Conservation (phyloP, 2,329 filamentous ascomycete genomes). For the Neopestalotiopsis sp. region DNA sequence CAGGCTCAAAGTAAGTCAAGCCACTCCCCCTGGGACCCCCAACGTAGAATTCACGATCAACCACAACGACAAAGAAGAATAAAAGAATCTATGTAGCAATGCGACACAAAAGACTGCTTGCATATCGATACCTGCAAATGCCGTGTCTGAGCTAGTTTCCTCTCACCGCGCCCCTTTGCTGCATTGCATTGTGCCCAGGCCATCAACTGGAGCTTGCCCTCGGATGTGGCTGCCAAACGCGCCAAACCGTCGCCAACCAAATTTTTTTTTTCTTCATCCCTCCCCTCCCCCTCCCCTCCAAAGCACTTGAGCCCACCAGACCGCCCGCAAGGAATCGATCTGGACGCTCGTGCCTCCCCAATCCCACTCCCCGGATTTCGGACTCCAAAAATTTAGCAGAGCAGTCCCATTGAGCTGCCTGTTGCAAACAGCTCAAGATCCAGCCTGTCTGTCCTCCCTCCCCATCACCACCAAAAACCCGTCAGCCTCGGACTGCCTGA, state of each 20-base stretch:
- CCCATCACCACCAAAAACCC: conserved; percentile 6
- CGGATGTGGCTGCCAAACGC: neutral
- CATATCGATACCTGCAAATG: too few relatives aligned
- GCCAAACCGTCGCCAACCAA: neutral
- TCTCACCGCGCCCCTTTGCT: too few relatives aligned
- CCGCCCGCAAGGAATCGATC: neutral
- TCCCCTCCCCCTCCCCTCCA: neutral
- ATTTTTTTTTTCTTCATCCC: neutral
- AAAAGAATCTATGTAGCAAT: neutral
- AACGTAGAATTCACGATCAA: neutral
- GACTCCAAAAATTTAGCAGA: conserved; percentile 7
- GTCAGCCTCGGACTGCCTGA: neutral
- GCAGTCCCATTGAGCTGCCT: neutral
- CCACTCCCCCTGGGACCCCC: too few relatives aligned
- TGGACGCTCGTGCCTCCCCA: conserved; percentile 11
- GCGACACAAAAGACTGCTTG: neutral
- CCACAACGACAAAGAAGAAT: neutral
- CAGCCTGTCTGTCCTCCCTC: neutral
- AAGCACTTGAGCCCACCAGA: neutral
- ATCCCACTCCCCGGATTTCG: conserved; percentile 12
- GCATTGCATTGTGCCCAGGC: neutral
- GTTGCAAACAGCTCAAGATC: conserved; percentile 5
- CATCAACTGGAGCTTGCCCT: neutral
- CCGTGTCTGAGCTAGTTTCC: too few relatives aligned
- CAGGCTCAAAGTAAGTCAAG: too few relatives aligned